A percentile compares a stretch with the other conserved stretches of the same genome.
These are phyloP conservation scores for Candida sp. DNA, from an alignment of 1,139 yeast species.

Conservation along the genomic window DNA sequence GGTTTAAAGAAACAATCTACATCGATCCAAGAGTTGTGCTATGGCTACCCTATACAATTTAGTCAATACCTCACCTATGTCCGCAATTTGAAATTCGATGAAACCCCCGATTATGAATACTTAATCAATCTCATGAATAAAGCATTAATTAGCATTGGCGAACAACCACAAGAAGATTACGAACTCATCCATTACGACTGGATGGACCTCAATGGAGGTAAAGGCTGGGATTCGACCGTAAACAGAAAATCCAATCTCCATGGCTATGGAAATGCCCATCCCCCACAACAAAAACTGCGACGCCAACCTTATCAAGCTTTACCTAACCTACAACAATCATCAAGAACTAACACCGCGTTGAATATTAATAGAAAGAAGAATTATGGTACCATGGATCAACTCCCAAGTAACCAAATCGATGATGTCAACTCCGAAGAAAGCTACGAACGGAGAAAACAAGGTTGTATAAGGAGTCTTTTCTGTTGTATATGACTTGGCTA, in stretches of 20 bases:
- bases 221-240: constrained; percentile 79
- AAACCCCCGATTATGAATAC: constrained; percentile 69
- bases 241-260: constrained; percentile 79
- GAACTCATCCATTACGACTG: constrained; percentile 64
- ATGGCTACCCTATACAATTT: constrained; percentile 72
- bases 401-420: not conserved
- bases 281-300: constrained; percentile 32
- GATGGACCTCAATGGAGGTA: constrained; percentile 80
- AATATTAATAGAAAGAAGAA: not conserved
- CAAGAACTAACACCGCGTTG: constrained; percentile 1
- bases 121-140: constrained; percentile 40
- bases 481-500: constrained; percentile 1
- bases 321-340: not conserved
- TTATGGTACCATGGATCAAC: constrained; percentile 2
- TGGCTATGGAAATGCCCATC: constrained; percentile 75
- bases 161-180: constrained; percentile 36
- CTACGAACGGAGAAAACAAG: constrained; percentile 1
- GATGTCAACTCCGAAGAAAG: constrained; percentile 1
- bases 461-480: constrained; percentile 1
- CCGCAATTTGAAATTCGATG: constrained; percentile 70
- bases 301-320: constrained; percentile 4
- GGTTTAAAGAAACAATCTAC: constrained; percentile 78
- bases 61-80: constrained; percentile 74
- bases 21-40: constrained; percentile 62
- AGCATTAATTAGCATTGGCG: constrained; percentile 31